phyloP scores from a whole-genome alignment of 2,329 filamentous ascomycete genomes.

The Diaporthe citri region DNA sequence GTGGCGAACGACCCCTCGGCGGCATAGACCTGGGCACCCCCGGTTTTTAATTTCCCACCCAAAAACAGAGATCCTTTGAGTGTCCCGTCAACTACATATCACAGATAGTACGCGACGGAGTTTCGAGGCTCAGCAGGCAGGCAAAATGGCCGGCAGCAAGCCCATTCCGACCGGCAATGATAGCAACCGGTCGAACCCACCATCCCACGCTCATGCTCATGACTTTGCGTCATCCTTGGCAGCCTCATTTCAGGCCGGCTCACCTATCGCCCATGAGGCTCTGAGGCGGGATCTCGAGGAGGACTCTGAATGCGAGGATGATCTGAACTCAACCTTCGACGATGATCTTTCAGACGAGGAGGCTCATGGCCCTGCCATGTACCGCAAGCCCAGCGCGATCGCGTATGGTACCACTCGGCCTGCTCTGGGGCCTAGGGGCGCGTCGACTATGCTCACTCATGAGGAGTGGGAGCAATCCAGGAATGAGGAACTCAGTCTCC shows the following conservation, averaged over 20 bases:
- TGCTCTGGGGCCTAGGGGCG: constrained; percentile 71
- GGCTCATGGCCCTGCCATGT: constrained; percentile 63
- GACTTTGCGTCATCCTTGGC: constrained; percentile 51
- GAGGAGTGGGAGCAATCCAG: constrained; percentile 69
- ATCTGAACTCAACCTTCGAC: constrained; percentile 44
- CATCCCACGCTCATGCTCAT: constrained; percentile 27
- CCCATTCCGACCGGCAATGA: constrained; percentile 29
- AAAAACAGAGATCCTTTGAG: neutral
- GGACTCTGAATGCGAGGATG: constrained; percentile 68
- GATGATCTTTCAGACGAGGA: constrained; percentile 49
- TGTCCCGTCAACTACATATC: neutral
- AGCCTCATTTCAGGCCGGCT: constrained; percentile 68
- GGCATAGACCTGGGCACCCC: constrained; percentile 13
- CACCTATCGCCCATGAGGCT: constrained; percentile 75
- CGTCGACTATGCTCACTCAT: constrained; percentile 64
- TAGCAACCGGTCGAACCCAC: constrained; percentile 7
- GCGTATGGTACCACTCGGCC: constrained; percentile 79
- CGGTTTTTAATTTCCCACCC: neutral
- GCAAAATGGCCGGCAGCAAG: constrained; percentile 29
- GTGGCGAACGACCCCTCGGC: constrained; percentile 27
- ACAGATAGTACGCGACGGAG: neutral
- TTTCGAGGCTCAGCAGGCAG: neutral
- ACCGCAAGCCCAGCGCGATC: constrained; percentile 82
- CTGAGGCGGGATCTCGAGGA: constrained; percentile 76
- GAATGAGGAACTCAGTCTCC: constrained; percentile 70